phyloP scores from a whole-genome alignment of 2,329 filamentous ascomycete species.

The Fusarium sp. region DNA sequence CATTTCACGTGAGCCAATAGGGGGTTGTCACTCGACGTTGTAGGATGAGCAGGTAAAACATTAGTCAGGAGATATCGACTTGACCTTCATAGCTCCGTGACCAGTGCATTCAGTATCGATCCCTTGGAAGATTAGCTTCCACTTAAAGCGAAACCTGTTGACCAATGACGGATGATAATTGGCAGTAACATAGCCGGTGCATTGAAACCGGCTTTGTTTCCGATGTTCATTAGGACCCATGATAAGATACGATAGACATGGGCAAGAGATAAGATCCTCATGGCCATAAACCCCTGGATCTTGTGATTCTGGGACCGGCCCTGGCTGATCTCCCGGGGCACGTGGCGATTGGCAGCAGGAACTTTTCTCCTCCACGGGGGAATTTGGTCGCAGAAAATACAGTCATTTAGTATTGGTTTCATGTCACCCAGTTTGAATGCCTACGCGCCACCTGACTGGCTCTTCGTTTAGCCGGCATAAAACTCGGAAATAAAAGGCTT shows the following conservation, averaged over 20 bases:
- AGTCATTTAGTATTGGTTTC: background rate
- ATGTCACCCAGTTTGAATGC: background rate
- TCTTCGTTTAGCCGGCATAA: background rate
- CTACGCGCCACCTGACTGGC: background rate
- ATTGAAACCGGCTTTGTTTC: background rate
- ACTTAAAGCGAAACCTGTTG: background rate
- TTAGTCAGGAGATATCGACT: background rate
- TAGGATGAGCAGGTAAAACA: background rate
- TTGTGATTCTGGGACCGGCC: background rate
- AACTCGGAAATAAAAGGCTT: background rate
- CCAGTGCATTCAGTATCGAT: background rate
- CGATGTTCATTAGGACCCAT: background rate
- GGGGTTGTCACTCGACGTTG: background rate
- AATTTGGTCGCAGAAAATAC: background rate
- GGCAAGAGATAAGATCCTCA: background rate
- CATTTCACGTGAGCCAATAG: slow-evolving; percentile 7
- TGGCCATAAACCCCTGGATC: background rate
- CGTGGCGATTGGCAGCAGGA: slow-evolving; percentile 9
- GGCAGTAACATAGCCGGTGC: background rate
- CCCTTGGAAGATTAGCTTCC: background rate
- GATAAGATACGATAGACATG: background rate
- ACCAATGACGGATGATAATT: background rate
- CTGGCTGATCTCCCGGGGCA: background rate
- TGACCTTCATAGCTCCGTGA: background rate
- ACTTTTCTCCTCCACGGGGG: background rate